A percentile compares a stretch with the other conserved stretches of the same genome.
Conservation (phyloP, 495 filamentous ascomycete genomes). For the Cetradonia linearis region DNA sequence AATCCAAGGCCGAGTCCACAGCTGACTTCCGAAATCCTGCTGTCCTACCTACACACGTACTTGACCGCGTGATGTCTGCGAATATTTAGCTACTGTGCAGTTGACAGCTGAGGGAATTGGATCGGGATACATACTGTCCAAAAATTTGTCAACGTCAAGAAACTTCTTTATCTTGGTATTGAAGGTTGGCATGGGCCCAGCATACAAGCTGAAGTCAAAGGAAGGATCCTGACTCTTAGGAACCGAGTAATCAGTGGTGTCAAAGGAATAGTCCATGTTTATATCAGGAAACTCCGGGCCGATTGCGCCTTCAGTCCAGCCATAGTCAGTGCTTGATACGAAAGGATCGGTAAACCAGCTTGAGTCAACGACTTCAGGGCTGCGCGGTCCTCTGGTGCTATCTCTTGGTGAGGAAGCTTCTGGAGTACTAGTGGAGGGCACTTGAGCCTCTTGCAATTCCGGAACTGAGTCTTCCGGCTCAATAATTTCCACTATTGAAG, state of each 20-base stretch:
- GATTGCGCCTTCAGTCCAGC: background rate
- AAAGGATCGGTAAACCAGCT: conserved; percentile 6
- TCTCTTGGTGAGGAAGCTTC: background rate
- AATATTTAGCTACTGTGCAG: background rate
- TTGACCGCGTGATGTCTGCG: background rate
- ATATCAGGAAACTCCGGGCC: background rate
- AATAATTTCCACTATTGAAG: conserved; percentile 16
- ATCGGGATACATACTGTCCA: conserved; percentile 2
- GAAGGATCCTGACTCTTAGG: background rate
- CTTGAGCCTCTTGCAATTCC: background rate
- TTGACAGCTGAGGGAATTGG: background rate
- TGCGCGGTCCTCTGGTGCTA: conserved; percentile 9
- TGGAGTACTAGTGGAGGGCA: background rate
- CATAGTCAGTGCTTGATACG: background rate
- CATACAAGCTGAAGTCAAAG: background rate
- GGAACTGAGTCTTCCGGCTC: conserved; percentile 2
- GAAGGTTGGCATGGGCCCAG: background rate
- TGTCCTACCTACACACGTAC: conserved; percentile 10
- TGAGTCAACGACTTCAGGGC: background rate
- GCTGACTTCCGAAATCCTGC: conserved; percentile 7
- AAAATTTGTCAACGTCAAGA: conserved; percentile 15
- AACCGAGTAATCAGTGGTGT: background rate
- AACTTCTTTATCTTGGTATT: conserved; percentile 11
- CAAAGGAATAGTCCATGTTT: conserved; percentile 5
- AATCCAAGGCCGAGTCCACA: conserved; percentile 8